Evolutionary conservation across 2,329 filamentous ascomycete species (phyloP).

Genomic region (Whalleya microplaca): DNA sequence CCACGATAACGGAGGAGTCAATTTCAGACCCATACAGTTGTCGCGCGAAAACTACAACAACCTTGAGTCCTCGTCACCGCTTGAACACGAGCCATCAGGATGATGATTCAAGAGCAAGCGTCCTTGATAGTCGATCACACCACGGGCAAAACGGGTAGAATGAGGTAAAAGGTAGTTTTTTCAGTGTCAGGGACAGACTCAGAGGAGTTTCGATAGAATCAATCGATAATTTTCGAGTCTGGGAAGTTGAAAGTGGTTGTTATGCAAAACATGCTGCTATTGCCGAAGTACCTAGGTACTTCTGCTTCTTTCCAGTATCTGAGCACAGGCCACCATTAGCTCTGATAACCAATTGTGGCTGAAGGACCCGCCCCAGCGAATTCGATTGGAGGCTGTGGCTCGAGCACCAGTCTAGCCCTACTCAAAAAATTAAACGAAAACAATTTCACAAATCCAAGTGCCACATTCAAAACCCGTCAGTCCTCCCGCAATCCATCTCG

Average conservation of each 20-base stretch:
- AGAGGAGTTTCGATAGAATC: neutral
- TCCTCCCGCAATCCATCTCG: conserved; percentile 23
- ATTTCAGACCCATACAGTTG: neutral
- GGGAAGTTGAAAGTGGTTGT: no score
- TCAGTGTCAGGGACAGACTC: neutral
- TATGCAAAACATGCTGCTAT: neutral
- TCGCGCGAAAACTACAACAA: neutral
- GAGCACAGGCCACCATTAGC: neutral
- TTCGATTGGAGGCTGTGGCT: conserved; percentile 17
- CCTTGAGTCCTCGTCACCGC: neutral
- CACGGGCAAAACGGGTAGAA: neutral
- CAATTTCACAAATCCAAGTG: conserved; percentile 29
- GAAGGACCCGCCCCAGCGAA: neutral
- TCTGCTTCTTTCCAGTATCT: neutral
- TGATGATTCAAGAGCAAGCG: neutral
- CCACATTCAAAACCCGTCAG: conserved; percentile 23
- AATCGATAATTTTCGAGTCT: no score
- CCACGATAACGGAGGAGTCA: neutral
- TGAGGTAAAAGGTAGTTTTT: neutral
- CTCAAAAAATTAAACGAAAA: conserved; percentile 31
- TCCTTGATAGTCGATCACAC: neutral
- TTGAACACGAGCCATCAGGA: conserved; percentile 6
- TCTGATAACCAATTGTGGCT: conserved; percentile 1
- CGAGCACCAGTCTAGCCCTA: conserved; percentile 23
- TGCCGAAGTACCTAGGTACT: neutral